phyloP scores from a whole-genome alignment of 2,329 filamentous ascomycete species.

The Penicillium crustosum region DNA sequence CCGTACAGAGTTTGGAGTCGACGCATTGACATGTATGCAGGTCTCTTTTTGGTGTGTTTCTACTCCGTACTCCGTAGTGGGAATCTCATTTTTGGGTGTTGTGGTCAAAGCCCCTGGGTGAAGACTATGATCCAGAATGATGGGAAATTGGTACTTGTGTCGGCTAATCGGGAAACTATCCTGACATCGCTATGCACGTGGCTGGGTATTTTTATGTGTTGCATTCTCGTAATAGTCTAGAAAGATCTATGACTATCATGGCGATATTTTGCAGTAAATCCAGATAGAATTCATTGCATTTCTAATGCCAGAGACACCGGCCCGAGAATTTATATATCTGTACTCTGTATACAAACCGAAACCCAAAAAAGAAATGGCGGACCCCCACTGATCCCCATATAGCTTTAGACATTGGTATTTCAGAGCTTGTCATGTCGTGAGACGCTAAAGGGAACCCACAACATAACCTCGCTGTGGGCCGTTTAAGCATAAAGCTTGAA shows the following conservation, averaged over 20 bases:
- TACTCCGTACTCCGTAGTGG: too few species aligned
- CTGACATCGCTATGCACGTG: not conserved
- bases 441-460: conserved; percentile 12
- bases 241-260: not conserved
- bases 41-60: not conserved
- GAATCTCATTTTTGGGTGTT: not conserved
- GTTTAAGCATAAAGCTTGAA: conserved; percentile 23
- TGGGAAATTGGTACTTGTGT: not conserved
- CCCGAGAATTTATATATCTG: not conserved
- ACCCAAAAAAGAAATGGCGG: not conserved
- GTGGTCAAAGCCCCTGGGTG: not conserved
- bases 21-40: not conserved
- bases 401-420: not conserved
- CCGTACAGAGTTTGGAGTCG: not conserved
- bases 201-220: not conserved
- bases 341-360: not conserved
- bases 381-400: not conserved
- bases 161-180: not conserved
- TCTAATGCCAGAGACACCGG: not conserved
- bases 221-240: not conserved
- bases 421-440: not conserved
- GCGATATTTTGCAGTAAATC: not conserved
- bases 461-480: conserved; percentile 16
- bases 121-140: not conserved
- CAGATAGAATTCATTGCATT: not conserved